phyloP scores from a whole-genome alignment of 176 grass and related monocot genomes.

The Cymbopogon citratus region DNA sequence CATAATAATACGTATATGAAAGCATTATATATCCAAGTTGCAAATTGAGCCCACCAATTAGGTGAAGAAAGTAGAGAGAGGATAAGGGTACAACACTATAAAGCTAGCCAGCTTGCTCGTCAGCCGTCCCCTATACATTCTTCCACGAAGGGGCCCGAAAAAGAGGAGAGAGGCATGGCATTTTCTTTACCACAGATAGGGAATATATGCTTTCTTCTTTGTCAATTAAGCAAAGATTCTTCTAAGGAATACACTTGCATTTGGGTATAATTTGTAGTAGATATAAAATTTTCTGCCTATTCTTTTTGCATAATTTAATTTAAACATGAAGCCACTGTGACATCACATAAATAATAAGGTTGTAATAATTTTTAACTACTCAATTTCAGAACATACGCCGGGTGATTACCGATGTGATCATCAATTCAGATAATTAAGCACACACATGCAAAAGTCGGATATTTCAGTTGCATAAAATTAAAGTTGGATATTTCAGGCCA shows the following conservation, averaged over 20 bases:
- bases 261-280: background rate
- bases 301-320: background rate
- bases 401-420: background rate
- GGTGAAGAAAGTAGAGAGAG: constrained; percentile 23
- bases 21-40: constrained; percentile 15
- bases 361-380: too few species aligned
- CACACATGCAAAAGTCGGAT: too few species aligned
- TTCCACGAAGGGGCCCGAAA: background rate
- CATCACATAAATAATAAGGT: too few species aligned
- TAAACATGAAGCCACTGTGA: background rate
- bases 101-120: constrained; percentile 20
- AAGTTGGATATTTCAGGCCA: background rate
- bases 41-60: constrained; percentile 26
- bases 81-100: constrained; percentile 43
- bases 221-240: constrained; percentile 65
- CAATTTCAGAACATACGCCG: background rate
- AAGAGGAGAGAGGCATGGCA: background rate
- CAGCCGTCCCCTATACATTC: constrained; percentile 2
- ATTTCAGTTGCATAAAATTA: background rate
- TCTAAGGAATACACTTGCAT: constrained; percentile 6
- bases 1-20: background rate
- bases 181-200: constrained; percentile 43
- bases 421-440: background rate
- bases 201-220: constrained; percentile 88
- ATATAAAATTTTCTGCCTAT: background rate